Evolutionary conservation across 805 yeast genomes (phyloP).

Genomic region (Saturnispora besseyi): DNA sequence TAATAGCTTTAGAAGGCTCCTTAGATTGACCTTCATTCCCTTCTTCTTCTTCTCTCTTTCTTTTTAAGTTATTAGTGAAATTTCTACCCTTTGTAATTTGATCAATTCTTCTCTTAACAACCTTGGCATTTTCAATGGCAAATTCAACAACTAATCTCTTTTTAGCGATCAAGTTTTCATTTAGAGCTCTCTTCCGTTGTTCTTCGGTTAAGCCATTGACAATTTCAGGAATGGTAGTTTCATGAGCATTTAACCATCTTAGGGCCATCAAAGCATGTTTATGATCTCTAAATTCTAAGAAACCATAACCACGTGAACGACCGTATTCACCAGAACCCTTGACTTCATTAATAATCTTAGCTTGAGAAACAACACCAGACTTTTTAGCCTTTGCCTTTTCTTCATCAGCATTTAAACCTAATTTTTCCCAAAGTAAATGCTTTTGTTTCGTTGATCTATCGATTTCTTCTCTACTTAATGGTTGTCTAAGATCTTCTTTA

Average conservation of each 20-base stretch:
- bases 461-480: slow-evolving; percentile 82
- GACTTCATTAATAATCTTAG: slow-evolving; percentile 87
- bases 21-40: slow-evolving; percentile 13
- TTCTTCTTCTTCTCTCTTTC: slow-evolving; percentile 19
- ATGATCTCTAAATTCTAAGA: slow-evolving; percentile 88
- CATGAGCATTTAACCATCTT: slow-evolving; percentile 94
- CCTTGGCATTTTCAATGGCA: slow-evolving; percentile 92
- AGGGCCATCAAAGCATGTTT: slow-evolving; percentile 90
- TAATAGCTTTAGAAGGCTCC: neutral
- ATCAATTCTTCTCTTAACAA: slow-evolving; percentile 82
- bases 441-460: slow-evolving; percentile 69
- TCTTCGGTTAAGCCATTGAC: slow-evolving; percentile 62
- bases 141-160: slow-evolving; percentile 88
- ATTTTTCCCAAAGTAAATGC: slow-evolving; percentile 25
- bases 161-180: slow-evolving; percentile 43
- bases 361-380: slow-evolving; percentile 86
- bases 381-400: slow-evolving; percentile 54
- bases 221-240: slow-evolving; percentile 64
- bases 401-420: slow-evolving; percentile 32
- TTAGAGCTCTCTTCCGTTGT: slow-evolving; percentile 45
- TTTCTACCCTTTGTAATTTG: slow-evolving; percentile 32
- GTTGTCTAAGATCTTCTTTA: slow-evolving; percentile 62
- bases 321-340: slow-evolving; percentile 84
- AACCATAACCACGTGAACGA: slow-evolving; percentile 94
- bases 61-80: slow-evolving; percentile 17